Evolutionary conservation across 805 yeast genomes (phyloP).

Genomic region (Lipomyces starkeyi): DNA sequence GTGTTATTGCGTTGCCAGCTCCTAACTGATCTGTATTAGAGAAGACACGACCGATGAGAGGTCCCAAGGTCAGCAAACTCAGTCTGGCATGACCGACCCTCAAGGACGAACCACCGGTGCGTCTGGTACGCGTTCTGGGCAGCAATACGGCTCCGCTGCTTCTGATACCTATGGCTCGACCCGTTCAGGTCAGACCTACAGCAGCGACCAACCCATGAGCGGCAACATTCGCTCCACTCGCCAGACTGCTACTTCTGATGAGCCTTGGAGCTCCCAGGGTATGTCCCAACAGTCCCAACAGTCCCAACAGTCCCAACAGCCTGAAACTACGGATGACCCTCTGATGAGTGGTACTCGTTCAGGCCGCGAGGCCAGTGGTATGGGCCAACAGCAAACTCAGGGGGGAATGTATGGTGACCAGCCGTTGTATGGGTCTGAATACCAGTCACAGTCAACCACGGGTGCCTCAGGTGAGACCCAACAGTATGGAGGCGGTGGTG

Average conservation of each 20-base stretch:
- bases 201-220: not conserved
- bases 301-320: not conserved
- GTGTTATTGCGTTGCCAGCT: not conserved
- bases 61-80: not conserved
- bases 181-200: conserved; percentile 19
- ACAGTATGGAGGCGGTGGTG: not conserved
- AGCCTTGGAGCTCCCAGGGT: conserved; percentile 1
- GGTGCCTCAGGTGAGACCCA: not conserved
- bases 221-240: not conserved
- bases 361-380: not conserved
- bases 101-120: not conserved
- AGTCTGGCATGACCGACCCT: not conserved
- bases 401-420: not conserved
- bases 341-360: no score
- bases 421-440: not conserved
- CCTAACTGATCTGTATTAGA: not conserved
- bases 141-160: no score
- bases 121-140: not conserved
- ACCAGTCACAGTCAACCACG: not conserved
- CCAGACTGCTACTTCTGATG: conserved; percentile 3
- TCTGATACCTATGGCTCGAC: no score
- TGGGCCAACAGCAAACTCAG: not conserved
- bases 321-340: no score
- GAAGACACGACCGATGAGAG: not conserved
- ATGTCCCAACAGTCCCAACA: not conserved